phyloP scores from a whole-genome alignment of 495 filamentous ascomycete species.

The Lophiotrema nucula region DNA sequence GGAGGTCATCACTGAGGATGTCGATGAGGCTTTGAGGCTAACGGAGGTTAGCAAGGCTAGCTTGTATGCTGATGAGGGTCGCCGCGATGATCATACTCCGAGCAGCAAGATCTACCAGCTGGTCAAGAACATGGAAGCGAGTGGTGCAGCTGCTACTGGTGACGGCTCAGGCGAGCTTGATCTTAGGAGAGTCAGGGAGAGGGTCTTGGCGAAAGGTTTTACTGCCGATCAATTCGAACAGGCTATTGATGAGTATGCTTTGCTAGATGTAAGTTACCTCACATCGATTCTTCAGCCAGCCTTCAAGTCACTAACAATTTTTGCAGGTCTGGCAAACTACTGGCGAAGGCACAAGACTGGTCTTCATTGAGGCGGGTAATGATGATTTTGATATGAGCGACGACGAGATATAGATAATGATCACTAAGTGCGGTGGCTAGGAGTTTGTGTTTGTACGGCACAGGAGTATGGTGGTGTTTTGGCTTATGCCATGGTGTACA shows the following conservation, averaged over 20 bases:
- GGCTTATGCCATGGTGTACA: no score
- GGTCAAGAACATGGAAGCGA: slow-evolving; percentile 78
- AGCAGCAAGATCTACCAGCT: slow-evolving; percentile 92
- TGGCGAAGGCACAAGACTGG: slow-evolving; percentile 76
- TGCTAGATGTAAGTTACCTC: slow-evolving; percentile 71
- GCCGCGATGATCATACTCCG: slow-evolving; percentile 69
- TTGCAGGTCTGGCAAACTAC: slow-evolving; percentile 90
- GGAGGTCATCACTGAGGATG: slow-evolving; percentile 82
- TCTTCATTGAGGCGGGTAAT: slow-evolving; percentile 67
- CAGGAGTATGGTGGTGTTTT: no score
- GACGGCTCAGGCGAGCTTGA: slow-evolving; percentile 77
- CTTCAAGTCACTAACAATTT: slow-evolving; percentile 35
- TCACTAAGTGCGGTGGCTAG: no score
- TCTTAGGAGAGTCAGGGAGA: slow-evolving; percentile 79
- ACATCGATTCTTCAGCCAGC: background rate
- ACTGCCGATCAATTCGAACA: slow-evolving; percentile 86
- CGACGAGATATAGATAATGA: no score
- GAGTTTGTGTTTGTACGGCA: no score
- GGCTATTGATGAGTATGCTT: slow-evolving; percentile 85
- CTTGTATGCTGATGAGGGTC: slow-evolving; percentile 65
- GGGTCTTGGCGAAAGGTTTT: slow-evolving; percentile 93
- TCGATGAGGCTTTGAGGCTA: slow-evolving; percentile 89
- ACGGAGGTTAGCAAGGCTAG: slow-evolving; percentile 89
- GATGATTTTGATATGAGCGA: slow-evolving; percentile 55
- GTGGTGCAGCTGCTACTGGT: slow-evolving; percentile 71